Conservation (phyloP, 116 monocot genomes). For the Dioscorea cayenensis region DNA sequence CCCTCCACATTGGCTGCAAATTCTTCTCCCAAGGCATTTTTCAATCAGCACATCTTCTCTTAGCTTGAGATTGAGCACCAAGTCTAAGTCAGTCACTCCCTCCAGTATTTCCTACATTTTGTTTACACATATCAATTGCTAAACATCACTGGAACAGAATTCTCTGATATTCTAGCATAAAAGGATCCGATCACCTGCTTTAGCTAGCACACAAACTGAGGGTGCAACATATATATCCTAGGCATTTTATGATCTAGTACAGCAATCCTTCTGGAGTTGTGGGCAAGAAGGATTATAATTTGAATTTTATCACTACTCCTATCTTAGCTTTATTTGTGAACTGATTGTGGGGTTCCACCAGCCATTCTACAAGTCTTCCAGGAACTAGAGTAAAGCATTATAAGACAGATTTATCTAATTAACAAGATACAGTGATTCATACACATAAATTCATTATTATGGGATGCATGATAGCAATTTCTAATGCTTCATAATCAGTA, state of each 20-base stretch:
- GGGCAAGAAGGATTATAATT: too few species aligned
- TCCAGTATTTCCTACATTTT: constrained; percentile 82
- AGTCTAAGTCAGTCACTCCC: constrained; percentile 75
- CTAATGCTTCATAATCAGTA: not conserved
- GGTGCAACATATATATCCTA: not conserved
- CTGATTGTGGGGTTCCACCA: too few species aligned
- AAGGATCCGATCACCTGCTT: not conserved
- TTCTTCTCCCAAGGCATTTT: constrained; percentile 94
- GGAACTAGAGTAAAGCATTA: too few species aligned
- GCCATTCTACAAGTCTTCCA: too few species aligned
- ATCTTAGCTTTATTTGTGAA: not conserved
- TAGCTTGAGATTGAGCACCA: constrained; percentile 87
- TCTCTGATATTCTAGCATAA: not conserved
- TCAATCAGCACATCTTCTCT: constrained; percentile 77
- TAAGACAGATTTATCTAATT: too few species aligned
- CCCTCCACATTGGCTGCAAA: constrained; percentile 84
- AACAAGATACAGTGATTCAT: too few species aligned
- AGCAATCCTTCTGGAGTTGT: not conserved
- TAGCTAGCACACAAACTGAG: not conserved
- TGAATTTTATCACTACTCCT: not conserved
- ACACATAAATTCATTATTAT: too few species aligned
- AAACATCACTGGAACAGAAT: not conserved
- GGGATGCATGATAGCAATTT: not conserved
- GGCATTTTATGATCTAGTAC: not conserved
- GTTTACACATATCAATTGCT: not conserved